Evolutionary conservation across 257 asterid genomes (phyloP).

Genomic region (Thymus quinquecostatus): DNA sequence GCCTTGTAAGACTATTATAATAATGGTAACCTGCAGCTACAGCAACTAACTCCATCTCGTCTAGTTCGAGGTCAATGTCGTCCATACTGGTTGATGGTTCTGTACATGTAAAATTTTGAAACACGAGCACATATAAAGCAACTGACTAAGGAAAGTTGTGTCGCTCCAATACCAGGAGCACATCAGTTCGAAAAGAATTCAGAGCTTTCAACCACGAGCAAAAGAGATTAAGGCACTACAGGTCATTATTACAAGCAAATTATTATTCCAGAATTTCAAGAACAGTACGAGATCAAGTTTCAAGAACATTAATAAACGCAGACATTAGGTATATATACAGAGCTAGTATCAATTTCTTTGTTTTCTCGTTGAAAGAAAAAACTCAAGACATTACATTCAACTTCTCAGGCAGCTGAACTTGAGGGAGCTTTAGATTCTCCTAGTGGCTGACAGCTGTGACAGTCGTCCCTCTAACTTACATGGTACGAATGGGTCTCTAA

Average conservation of each 20-base stretch:
- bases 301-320: constrained; percentile 12
- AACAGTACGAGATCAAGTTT: not conserved
- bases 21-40: constrained; percentile 89
- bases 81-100: constrained; percentile 57
- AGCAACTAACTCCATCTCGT: constrained; percentile 81
- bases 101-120: constrained; percentile 39
- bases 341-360: not conserved
- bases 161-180: not conserved
- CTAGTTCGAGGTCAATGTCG: constrained; percentile 76
- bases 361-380: not conserved
- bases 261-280: not conserved
- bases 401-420: constrained; percentile 46
- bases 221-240: not conserved
- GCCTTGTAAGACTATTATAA: constrained; percentile 55
- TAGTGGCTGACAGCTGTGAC: constrained; percentile 50
- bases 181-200: not conserved
- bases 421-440: constrained; percentile 63
- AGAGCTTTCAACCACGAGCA: constrained; percentile 18
- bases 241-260: not conserved
- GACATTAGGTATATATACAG: constrained; percentile 12
- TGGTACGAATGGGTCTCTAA: constrained; percentile 66
- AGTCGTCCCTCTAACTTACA: constrained; percentile 65
- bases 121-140: constrained; percentile 18
- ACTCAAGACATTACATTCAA: constrained; percentile 19
- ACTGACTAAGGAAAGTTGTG: constrained; percentile 1